These are phyloP conservation scores for Globisporangium camurandrum DNA, from an alignment of 352 stramenopile species.

Conservation along the genomic window DNA sequence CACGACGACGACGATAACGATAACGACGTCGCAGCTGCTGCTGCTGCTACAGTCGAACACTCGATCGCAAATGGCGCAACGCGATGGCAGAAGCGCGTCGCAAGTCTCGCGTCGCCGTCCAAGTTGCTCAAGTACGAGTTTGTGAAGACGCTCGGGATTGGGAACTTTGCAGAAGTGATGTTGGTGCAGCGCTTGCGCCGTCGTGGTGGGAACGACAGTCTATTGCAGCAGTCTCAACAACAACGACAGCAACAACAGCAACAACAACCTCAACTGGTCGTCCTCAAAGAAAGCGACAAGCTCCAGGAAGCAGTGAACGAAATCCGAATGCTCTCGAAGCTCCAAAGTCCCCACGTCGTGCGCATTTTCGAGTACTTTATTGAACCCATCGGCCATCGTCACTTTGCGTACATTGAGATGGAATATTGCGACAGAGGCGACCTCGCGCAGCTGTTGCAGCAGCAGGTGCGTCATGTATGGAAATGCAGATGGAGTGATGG, in stretches of 20 bases:
- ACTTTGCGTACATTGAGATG: constrained; percentile 82
- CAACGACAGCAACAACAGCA: not conserved
- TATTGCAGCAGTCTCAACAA: constrained; percentile 14
- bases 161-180: constrained; percentile 75
- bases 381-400: constrained; percentile 64
- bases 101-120: constrained; percentile 34
- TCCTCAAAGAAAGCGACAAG: constrained; percentile 82
- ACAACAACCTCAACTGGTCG: constrained; percentile 23
- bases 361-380: constrained; percentile 71
- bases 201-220: not conserved
- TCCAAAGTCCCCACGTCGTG: constrained; percentile 58
- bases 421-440: constrained; percentile 70
- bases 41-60: constrained; percentile 10
- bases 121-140: constrained; percentile 61
- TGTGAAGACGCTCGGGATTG: constrained; percentile 49
- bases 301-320: constrained; percentile 73
- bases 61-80: constrained; percentile 23
- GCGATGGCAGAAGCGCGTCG: constrained; percentile 51
- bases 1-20: no score
- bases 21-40: constrained; percentile 6
- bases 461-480: constrained; percentile 15
- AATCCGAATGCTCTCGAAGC: constrained; percentile 50
- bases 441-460: constrained; percentile 27
- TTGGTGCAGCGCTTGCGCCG: constrained; percentile 25
- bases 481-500: not conserved